phyloP scores from a whole-genome alignment of 140 eudicot genomes.

The Bidens hawaiensis region DNA sequence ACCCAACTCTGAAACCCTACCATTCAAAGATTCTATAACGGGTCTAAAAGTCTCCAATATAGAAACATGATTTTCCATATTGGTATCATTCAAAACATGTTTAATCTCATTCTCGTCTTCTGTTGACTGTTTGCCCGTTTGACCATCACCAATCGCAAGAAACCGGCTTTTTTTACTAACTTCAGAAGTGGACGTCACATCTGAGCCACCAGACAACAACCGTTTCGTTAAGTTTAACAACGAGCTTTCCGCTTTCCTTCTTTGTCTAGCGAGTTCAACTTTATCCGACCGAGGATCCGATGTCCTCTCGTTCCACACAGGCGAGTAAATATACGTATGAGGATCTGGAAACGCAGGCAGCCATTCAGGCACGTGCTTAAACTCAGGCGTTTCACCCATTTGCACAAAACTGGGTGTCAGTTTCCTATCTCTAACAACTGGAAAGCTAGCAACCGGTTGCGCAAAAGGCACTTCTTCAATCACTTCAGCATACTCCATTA shows the following conservation, averaged over 20 bases:
- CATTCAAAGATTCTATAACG: slow-evolving; percentile 74
- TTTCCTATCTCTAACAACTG: slow-evolving; percentile 31
- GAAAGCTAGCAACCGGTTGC: slow-evolving; percentile 69
- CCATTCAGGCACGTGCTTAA: slow-evolving; percentile 77
- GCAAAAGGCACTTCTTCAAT: slow-evolving; percentile 73
- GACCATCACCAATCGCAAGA: slow-evolving; percentile 10
- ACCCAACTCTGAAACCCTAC: slow-evolving; percentile 49
- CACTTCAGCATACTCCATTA: slow-evolving; percentile 52
- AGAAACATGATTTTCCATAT: slow-evolving; percentile 41
- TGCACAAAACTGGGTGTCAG: slow-evolving; percentile 66
- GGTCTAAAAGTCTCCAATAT: slow-evolving; percentile 74
- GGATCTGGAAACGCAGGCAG: slow-evolving; percentile 94
- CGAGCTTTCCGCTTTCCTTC: slow-evolving; percentile 90
- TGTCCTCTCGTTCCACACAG: slow-evolving; percentile 84
- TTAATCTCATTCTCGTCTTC: slow-evolving; percentile 30
- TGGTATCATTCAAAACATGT: slow-evolving; percentile 27
- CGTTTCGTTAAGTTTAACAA: slow-evolving; percentile 73
- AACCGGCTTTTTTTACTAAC: slow-evolving; percentile 23
- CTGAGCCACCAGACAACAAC: slow-evolving; percentile 44
- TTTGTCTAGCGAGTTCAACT: slow-evolving; percentile 82
- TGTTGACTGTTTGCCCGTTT: not conserved
- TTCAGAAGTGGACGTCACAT: slow-evolving; percentile 39
- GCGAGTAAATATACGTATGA: slow-evolving; percentile 68
- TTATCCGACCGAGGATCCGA: slow-evolving; percentile 80
- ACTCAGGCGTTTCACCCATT: slow-evolving; percentile 62